phyloP scores from a whole-genome alignment of 1,284 basidiomycete genomes.

The Ustilago bromivora region DNA sequence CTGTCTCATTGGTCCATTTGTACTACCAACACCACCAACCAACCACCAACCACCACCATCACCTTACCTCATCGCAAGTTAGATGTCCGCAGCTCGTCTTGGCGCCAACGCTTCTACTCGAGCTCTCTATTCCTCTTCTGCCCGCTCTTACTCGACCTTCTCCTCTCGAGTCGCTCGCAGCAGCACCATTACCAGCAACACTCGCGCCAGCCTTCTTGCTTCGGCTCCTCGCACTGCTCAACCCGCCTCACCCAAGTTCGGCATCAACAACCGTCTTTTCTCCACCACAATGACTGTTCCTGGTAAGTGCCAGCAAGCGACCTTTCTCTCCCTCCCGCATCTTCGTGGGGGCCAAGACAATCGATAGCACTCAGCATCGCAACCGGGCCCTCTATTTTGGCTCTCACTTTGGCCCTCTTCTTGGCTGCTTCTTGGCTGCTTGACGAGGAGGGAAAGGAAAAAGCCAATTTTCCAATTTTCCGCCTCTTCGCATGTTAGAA shows the following conservation, averaged over 20 bases:
- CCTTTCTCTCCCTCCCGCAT: too few species aligned
- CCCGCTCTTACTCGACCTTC: slow-evolving; percentile 38
- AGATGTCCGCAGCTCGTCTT: slow-evolving; percentile 50
- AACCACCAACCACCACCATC: neutral
- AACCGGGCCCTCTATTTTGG: too few species aligned
- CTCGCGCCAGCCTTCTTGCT: slow-evolving; percentile 23
- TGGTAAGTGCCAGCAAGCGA: slow-evolving; percentile 26
- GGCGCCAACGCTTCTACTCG: slow-evolving; percentile 38
- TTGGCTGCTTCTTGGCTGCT: slow-evolving; percentile 1
- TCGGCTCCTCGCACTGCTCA: slow-evolving; percentile 19
- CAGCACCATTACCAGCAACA: slow-evolving; percentile 6
- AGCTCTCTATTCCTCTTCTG: slow-evolving; percentile 23
- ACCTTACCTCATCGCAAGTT: slow-evolving; percentile 16
- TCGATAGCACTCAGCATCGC: too few species aligned
- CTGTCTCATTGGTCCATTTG: slow-evolving; percentile 11
- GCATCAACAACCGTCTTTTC: slow-evolving; percentile 23
- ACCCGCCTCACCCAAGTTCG: slow-evolving; percentile 15
- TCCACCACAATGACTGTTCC: slow-evolving; percentile 43
- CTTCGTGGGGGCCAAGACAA: too few species aligned
- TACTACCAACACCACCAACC: slow-evolving; percentile 1
- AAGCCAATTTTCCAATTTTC: neutral
- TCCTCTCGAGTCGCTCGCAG: slow-evolving; percentile 44
- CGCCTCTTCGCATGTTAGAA: neutral
- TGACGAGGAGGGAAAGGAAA: slow-evolving; percentile 16
- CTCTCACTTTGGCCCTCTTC: too few species aligned